A percentile compares a stretch with the other conserved stretches of the same genome.
phyloP scores from a whole-genome alignment of 2,329 filamentous ascomycete species.

The Fusarium abutilonis region DNA sequence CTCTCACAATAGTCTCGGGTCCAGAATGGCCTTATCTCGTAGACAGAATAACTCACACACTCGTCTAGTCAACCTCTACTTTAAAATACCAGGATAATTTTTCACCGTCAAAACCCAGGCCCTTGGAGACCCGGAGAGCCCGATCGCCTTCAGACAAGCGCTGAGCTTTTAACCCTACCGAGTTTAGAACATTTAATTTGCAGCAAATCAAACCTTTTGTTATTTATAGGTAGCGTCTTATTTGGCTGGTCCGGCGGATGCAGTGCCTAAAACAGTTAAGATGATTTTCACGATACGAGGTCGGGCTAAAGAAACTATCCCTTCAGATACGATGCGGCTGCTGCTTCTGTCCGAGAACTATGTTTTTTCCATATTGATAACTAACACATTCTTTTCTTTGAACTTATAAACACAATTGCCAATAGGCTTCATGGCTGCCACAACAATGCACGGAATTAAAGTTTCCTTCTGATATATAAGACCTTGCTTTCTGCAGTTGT shows the following conservation, averaged over 20 bases:
- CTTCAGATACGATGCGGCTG: too few species aligned
- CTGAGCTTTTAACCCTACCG: rapidly evolving
- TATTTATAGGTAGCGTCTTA: slow-evolving; percentile 17
- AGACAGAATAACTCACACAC: slow-evolving; percentile 11
- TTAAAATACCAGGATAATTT: background rate
- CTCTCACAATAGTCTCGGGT: background rate
- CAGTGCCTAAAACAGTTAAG: slow-evolving; percentile 8
- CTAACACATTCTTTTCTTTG: too few species aligned
- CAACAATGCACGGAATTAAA: too few species aligned
- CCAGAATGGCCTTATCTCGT: background rate
- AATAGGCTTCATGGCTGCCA: too few species aligned
- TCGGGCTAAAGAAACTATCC: background rate
- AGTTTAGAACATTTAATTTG: background rate
- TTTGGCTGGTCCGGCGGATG: background rate
- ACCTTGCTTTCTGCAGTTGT: too few species aligned
- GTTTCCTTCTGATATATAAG: too few species aligned
- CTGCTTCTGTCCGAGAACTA: too few species aligned
- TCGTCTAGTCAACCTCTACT: rapidly evolving
- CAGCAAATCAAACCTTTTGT: background rate
- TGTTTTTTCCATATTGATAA: too few species aligned
- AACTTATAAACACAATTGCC: too few species aligned
- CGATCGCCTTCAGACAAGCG: background rate
- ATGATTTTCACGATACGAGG: slow-evolving; percentile 16
- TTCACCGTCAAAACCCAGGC: background rate
- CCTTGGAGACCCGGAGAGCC: slow-evolving; percentile 11